A percentile compares a stretch with the other conserved stretches of the same genome.
Conservation (phyloP, 2,329 filamentous ascomycete genomes). For the Phyllosticta paracitricarpa region DNA sequence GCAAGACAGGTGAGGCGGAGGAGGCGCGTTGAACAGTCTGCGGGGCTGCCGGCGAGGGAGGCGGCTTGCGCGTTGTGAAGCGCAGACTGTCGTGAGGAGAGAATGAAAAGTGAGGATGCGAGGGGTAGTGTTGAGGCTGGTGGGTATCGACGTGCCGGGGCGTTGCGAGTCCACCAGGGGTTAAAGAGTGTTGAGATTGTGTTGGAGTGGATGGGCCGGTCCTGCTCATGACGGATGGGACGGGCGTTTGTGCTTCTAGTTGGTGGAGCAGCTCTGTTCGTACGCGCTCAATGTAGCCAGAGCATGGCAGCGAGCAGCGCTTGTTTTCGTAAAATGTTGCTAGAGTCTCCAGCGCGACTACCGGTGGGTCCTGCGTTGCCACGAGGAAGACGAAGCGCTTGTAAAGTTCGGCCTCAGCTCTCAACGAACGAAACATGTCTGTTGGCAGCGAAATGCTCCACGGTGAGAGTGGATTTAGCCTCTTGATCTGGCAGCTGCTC, state of each 20-base stretch:
- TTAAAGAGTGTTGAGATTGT: neutral
- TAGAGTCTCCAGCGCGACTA: slow-evolving; percentile 5
- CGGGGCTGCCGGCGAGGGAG: neutral
- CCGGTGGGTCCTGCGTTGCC: slow-evolving; percentile 3
- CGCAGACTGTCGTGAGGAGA: slow-evolving; percentile 5
- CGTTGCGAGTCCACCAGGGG: neutral
- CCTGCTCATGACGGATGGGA: neutral
- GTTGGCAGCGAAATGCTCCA: slow-evolving; percentile 18
- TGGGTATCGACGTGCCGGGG: neutral
- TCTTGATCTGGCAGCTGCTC: slow-evolving; percentile 19
- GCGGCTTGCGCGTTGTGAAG: slow-evolving; percentile 3
- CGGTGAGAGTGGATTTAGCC: slow-evolving; percentile 21
- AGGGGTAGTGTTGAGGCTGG: neutral
- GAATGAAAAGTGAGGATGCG: slow-evolving; percentile 7
- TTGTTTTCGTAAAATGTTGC: neutral
- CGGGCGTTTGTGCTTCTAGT: neutral
- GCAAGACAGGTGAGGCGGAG: slow-evolving; percentile 3
- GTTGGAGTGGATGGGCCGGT: neutral
- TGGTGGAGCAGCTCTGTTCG: slow-evolving; percentile 9
- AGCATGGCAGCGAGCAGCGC: neutral
- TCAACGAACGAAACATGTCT: slow-evolving; percentile 3
- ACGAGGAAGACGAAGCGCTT: slow-evolving; percentile 14
- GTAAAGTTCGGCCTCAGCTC: slow-evolving; percentile 11
- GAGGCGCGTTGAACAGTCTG: slow-evolving; percentile 1
- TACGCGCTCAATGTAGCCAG: slow-evolving; percentile 2